Evolutionary conservation across 106 monocot species (phyloP).

Genomic region (Dioscorea alata): DNA sequence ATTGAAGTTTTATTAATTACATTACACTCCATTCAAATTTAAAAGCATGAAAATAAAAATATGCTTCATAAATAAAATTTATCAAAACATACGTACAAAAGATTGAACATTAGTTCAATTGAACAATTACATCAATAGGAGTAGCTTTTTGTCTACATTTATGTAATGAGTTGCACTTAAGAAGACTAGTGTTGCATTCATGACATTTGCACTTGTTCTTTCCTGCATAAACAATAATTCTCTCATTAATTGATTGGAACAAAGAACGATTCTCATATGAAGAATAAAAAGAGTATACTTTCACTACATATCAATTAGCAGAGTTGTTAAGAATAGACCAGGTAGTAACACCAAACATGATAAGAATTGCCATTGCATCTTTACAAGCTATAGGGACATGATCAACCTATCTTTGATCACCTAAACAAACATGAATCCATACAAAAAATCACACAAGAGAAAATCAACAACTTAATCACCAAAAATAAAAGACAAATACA

Average conservation of each 20-base stretch:
- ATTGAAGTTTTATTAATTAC: too few relatives aligned
- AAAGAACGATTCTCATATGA: too few relatives aligned
- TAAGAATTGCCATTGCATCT: slow-evolving; percentile 79
- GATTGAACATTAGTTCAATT: too few relatives aligned
- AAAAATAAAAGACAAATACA: too few relatives aligned
- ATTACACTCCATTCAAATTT: too few relatives aligned
- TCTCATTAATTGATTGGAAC: not conserved
- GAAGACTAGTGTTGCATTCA: slow-evolving; percentile 88
- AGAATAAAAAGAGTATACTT: too few relatives aligned
- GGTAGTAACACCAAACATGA: slow-evolving; percentile 97
- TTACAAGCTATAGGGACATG: slow-evolving; percentile 87
- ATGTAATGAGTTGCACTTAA: slow-evolving; percentile 90
- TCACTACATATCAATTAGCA: slow-evolving; percentile 41
- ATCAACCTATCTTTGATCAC: slow-evolving; percentile 48
- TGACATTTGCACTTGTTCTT: slow-evolving; percentile 74
- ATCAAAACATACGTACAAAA: too few relatives aligned
- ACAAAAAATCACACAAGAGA: not conserved
- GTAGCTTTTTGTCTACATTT: slow-evolving; percentile 76
- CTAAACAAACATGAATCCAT: slow-evolving; percentile 22
- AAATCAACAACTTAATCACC: not conserved
- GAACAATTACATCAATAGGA: too few relatives aligned
- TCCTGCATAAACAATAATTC: slow-evolving; percentile 38
- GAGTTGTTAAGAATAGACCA: slow-evolving; percentile 63
- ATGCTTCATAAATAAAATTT: too few relatives aligned
- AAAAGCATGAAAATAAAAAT: too few relatives aligned